phyloP scores from a whole-genome alignment of 2,329 filamentous ascomycete species.

The Pezicula rhizophila region DNA sequence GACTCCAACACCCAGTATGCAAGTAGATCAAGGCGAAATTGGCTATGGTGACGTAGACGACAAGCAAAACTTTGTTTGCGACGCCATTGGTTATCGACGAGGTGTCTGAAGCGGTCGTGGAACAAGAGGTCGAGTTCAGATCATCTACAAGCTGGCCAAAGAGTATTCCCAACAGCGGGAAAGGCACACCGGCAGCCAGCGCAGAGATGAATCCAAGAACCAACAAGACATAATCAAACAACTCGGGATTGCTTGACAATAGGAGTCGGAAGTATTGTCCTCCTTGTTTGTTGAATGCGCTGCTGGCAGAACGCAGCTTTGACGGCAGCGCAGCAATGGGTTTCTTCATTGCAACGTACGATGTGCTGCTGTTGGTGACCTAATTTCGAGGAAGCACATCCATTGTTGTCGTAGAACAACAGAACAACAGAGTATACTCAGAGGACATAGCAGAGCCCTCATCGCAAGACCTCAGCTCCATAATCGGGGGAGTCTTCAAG shows the following conservation, averaged over 20 bases:
- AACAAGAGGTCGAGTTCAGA: constrained; percentile 46
- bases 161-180: constrained; percentile 57
- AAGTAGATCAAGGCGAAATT: constrained; percentile 59
- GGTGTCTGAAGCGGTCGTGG: constrained; percentile 1
- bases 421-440: too few species aligned
- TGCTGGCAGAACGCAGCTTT: not conserved
- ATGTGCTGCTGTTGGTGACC: too few species aligned
- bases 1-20: constrained; percentile 54
- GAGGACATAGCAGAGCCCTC: too few species aligned
- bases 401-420: too few species aligned
- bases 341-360: too few species aligned
- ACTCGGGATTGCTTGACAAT: constrained; percentile 9
- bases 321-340: not conserved
- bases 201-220: constrained; percentile 37
- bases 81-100: constrained; percentile 5
- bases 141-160: constrained; percentile 60
- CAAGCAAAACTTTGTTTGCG: constrained; percentile 45
- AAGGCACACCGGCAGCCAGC: constrained; percentile 53
- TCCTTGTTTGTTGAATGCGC: constrained; percentile 2
- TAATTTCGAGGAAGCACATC: too few species aligned
- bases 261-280: constrained; percentile 11
- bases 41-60: constrained; percentile 59
- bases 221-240: constrained; percentile 27
- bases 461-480: too few species aligned
- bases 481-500: too few species aligned